These are phyloP conservation scores for Cryptococcus maquisensis DNA, from an alignment of 1,284 basidiomycete genomes.

Conservation along the genomic window DNA sequence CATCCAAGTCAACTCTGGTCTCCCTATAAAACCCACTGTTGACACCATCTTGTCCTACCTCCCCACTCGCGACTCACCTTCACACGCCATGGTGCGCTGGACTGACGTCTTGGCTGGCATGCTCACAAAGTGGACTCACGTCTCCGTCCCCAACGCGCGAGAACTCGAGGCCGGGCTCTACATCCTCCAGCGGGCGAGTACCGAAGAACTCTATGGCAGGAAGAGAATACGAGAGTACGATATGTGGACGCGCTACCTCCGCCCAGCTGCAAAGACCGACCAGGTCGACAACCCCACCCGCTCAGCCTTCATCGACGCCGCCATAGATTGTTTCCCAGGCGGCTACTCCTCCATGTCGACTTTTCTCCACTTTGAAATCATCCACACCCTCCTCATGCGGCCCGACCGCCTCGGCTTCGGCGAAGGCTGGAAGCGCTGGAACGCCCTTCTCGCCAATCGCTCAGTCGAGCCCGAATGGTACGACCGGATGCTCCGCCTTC, in stretches of 20 bases:
- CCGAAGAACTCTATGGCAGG: conserved; percentile 3
- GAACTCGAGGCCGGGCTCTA: conserved; percentile 11
- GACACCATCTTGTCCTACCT: conserved; percentile 10
- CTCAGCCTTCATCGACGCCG: conserved; percentile 9
- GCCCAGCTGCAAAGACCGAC: conserved; percentile 1
- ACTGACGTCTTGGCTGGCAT: conserved; percentile 10
- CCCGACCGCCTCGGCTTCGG: conserved; percentile 4
- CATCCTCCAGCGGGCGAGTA: conserved; percentile 6
- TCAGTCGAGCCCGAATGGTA: conserved; percentile 3
- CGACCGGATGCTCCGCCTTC: conserved; percentile 6
- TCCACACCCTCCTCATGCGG: conserved; percentile 2
- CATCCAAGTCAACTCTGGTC: conserved; percentile 8
- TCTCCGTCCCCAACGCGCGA: background rate
- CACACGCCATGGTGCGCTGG: conserved; percentile 10
- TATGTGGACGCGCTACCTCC: conserved; percentile 14
- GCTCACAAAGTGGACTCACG: conserved; percentile 7
- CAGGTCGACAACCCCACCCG: conserved; percentile 1
- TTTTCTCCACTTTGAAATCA: conserved; percentile 9
- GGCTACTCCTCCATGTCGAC: conserved; percentile 2
- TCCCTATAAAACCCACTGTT: conserved; percentile 7
- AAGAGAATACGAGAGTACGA: conserved; percentile 1
- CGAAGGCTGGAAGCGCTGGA: conserved; percentile 9
- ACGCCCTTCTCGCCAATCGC: background rate
- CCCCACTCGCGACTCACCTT: background rate
- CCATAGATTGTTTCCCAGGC: conserved; percentile 12